Percentiles rank a stretch among this genome's conserved stretches.
phyloP scores from a whole-genome alignment of 148 eudicot genomes.

The Arbutus unedo region DNA sequence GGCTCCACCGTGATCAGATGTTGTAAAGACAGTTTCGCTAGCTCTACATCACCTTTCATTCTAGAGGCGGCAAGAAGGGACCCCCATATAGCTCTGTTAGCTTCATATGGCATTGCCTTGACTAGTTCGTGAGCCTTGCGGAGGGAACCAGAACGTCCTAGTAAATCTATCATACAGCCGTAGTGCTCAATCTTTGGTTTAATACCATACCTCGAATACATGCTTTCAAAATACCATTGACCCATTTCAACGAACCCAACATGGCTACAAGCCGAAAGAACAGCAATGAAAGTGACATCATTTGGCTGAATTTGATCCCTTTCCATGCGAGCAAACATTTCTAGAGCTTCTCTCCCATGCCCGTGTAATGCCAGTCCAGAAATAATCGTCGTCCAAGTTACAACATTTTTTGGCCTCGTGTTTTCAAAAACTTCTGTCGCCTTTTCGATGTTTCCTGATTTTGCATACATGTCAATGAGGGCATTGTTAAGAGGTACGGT shows the following conservation, averaged over 20 bases:
- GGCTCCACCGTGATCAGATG: slow-evolving; percentile 48
- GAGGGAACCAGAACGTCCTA: slow-evolving; percentile 53
- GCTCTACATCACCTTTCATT: slow-evolving; percentile 34
- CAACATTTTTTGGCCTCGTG: slow-evolving; percentile 31
- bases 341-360: slow-evolving; percentile 49
- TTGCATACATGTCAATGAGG: slow-evolving; percentile 60
- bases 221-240: slow-evolving; percentile 35
- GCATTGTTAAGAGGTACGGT: slow-evolving; percentile 40
- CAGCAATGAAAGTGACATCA: slow-evolving; percentile 39
- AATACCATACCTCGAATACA: slow-evolving; percentile 40
- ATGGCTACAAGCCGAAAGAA: slow-evolving; percentile 62
- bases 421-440: slow-evolving; percentile 42
- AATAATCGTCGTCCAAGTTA: slow-evolving; percentile 62
- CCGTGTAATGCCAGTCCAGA: slow-evolving; percentile 58
- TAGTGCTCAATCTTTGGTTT: slow-evolving; percentile 53
- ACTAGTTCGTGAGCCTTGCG: slow-evolving; percentile 46
- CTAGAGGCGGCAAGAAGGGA: slow-evolving; percentile 55
- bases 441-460: slow-evolving; percentile 46
- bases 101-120: slow-evolving; percentile 44
- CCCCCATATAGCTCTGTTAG: slow-evolving; percentile 64
- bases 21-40: slow-evolving; percentile 38
- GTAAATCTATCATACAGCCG: slow-evolving; percentile 60
- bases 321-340: slow-evolving; percentile 51
- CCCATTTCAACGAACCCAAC: slow-evolving; percentile 51
- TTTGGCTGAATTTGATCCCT: slow-evolving; percentile 40